phyloP scores from a whole-genome alignment of 257 asterid species.

The Lavandula angustifolia region DNA sequence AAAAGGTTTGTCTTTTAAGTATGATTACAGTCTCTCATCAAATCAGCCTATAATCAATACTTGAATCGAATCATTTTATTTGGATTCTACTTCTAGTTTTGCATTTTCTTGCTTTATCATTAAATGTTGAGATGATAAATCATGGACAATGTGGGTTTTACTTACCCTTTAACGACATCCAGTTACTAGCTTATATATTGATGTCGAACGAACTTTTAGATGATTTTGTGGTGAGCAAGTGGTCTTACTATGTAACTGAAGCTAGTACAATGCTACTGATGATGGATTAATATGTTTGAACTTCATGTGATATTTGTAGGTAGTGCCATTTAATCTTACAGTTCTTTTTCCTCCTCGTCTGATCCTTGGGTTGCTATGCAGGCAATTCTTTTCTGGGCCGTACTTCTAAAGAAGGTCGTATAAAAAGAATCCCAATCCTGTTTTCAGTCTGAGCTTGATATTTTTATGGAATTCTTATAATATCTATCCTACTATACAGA shows the following conservation, averaged over 20 bases:
- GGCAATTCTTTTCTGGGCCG: slow-evolving; percentile 61
- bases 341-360: slow-evolving; percentile 22
- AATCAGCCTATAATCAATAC: too few species aligned
- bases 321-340: slow-evolving; percentile 11
- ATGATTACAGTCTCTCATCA: not conserved
- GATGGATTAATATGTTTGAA: slow-evolving; percentile 7
- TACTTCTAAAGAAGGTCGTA: slow-evolving; percentile 51
- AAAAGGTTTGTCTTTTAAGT: slow-evolving; percentile 50
- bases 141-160: not conserved
- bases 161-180: not conserved
- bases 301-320: not conserved
- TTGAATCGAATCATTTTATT: not conserved
- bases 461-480: slow-evolving; percentile 3
- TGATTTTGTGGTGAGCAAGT: slow-evolving; percentile 3
- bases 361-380: slow-evolving; percentile 39
- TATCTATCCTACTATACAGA: slow-evolving; percentile 40
- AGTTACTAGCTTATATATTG: not conserved
- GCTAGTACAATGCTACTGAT: not conserved
- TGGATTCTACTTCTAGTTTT: not conserved
- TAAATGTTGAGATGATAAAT: too few species aligned
- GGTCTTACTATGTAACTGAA: not conserved
- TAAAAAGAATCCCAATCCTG: not conserved
- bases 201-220: slow-evolving; percentile 9
- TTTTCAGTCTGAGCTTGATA: slow-evolving; percentile 6
- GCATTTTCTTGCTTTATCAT: not conserved